Evolutionary conservation across 1,139 yeast species (phyloP).

Genomic region (Trichomonascaceae sp.): DNA sequence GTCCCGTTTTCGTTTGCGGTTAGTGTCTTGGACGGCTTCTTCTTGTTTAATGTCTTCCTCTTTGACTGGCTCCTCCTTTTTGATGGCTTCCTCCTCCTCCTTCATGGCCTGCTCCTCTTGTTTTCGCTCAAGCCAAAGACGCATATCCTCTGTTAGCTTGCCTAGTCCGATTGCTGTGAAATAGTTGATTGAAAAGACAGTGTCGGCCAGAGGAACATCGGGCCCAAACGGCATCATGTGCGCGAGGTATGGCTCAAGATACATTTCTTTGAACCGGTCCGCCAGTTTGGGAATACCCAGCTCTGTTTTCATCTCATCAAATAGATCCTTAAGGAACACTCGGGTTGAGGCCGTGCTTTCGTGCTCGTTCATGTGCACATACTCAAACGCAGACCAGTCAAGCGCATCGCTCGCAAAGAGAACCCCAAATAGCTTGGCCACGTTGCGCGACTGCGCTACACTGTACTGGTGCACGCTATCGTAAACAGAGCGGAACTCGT

Average conservation of each 20-base stretch:
- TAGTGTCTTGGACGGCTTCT: too few relatives aligned
- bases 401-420: slow-evolving; percentile 58
- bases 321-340: slow-evolving; percentile 66
- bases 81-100: neutral
- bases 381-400: slow-evolving; percentile 44
- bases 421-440: slow-evolving; percentile 83
- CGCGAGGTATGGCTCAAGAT: slow-evolving; percentile 24
- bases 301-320: slow-evolving; percentile 72
- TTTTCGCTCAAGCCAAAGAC: slow-evolving; percentile 29
- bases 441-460: slow-evolving; percentile 58
- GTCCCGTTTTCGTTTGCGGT: too few relatives aligned
- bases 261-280: slow-evolving; percentile 37
- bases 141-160: slow-evolving; percentile 66
- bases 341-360: slow-evolving; percentile 72
- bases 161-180: slow-evolving; percentile 93
- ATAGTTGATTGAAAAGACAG: slow-evolving; percentile 73
- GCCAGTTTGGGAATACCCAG: slow-evolving; percentile 45
- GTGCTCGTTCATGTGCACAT: slow-evolving; percentile 49
- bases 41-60: too few relatives aligned
- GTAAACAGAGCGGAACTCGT: slow-evolving; percentile 46
- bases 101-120: neutral
- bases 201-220: slow-evolving; percentile 40
- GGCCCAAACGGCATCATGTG: slow-evolving; percentile 32
- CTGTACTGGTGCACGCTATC: slow-evolving; percentile 51
- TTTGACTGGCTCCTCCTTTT: too few relatives aligned